phyloP scores from a whole-genome alignment of 345 rosid genomes.

The Rhodamnia argentea region DNA sequence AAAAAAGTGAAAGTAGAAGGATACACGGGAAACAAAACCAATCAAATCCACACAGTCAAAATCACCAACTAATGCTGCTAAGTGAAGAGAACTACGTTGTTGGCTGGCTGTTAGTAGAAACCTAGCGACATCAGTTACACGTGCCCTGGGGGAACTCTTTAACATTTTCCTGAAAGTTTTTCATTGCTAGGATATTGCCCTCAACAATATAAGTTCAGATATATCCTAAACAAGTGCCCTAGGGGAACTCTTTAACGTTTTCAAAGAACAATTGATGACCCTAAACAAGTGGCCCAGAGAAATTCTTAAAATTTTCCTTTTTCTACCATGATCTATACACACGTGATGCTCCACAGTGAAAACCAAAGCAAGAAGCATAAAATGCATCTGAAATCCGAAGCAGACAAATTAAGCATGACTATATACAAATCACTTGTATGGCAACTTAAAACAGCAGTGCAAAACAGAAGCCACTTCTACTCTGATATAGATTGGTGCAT shows the following conservation, averaged over 20 bases:
- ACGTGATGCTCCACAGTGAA: neutral
- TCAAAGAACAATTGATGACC: neutral
- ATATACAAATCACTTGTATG: neutral
- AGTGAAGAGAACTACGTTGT: neutral
- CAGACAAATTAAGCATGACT: neutral
- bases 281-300: neutral
- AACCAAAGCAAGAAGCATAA: neutral
- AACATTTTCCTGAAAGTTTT: neutral
- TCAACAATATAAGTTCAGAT: neutral
- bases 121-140: neutral
- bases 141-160: no score
- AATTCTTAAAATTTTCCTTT: neutral
- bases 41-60: neutral
- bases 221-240: neutral
- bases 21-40: neutral
- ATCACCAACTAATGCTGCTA: neutral
- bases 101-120: neutral
- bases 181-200: neutral
- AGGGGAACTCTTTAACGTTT: neutral
- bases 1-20: neutral
- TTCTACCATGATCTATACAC: neutral
- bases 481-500: neutral
- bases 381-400: neutral
- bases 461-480: neutral
- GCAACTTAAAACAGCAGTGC: neutral